Percentiles rank a stretch among this genome's conserved stretches.
These are phyloP conservation scores for Allomyces javanicus DNA, from an alignment of 192 early-diverging fungal genomes.

Conservation along the genomic window DNA sequence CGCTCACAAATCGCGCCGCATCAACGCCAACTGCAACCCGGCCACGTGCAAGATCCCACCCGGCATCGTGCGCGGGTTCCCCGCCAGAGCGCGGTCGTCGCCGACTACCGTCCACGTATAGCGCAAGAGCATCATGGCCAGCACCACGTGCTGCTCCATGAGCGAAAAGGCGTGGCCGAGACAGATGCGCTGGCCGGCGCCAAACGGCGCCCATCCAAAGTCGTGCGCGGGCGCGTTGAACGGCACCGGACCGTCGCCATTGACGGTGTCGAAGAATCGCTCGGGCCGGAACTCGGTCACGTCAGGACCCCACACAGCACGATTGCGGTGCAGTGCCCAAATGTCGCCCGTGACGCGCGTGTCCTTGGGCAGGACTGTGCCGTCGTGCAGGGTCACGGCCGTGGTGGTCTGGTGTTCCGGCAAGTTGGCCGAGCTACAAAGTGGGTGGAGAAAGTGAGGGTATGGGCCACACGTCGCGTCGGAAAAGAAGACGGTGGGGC, in stretches of 20 bases:
- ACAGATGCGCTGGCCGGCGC: slow-evolving; percentile 5
- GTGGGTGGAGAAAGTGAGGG: too few relatives aligned
- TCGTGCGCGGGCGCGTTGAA: neutral
- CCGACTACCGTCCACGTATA: neutral
- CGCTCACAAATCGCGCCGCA: neutral
- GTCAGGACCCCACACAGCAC: slow-evolving; percentile 15
- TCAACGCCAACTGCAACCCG: neutral
- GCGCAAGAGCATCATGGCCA: slow-evolving; percentile 3
- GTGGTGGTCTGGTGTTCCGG: too few relatives aligned
- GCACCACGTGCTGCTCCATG: slow-evolving; percentile 7
- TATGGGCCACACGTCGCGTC: too few relatives aligned
- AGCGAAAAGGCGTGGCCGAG: slow-evolving; percentile 5
- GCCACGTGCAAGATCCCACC: neutral
- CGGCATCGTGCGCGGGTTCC: neutral
- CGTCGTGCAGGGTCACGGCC: slow-evolving; percentile 3
- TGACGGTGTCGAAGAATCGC: slow-evolving; percentile 14
- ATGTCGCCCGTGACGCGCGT: slow-evolving; percentile 17
- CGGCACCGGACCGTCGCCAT: slow-evolving; percentile 3
- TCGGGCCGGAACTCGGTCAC: slow-evolving; percentile 23
- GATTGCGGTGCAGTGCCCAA: slow-evolving; percentile 23
- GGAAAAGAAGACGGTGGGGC: too few relatives aligned
- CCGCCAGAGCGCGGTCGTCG: neutral
- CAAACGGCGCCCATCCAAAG: slow-evolving; percentile 6
- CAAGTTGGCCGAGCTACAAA: too few relatives aligned
- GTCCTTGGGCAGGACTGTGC: slow-evolving; percentile 17